Evolutionary conservation across 768 basidiomycete species (phyloP).

Genomic region (Boletellus ananas): DNA sequence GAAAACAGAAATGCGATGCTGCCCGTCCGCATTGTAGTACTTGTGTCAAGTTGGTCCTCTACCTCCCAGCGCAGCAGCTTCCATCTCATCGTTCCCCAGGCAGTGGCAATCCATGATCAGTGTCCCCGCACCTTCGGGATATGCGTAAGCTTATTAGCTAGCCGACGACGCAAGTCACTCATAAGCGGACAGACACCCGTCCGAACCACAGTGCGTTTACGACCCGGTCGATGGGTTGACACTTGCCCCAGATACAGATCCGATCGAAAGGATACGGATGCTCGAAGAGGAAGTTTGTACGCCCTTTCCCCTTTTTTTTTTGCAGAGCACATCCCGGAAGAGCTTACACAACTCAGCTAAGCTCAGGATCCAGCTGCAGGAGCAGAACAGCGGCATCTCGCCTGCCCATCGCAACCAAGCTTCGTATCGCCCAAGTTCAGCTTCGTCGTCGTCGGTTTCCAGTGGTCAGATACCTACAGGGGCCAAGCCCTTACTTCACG

Average conservation of each 20-base stretch:
- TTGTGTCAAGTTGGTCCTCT: conserved; percentile 67
- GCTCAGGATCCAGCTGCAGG: conserved; percentile 59
- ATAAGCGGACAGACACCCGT: conserved; percentile 59
- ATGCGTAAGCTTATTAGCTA: conserved; percentile 51
- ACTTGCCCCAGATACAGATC: conserved; percentile 73
- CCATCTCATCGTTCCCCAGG: conserved; percentile 35
- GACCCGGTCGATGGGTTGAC: conserved; percentile 82
- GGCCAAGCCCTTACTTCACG: conserved; percentile 3
- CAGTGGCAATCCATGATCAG: conserved; percentile 80
- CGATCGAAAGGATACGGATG: conserved; percentile 71
- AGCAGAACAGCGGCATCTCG: conserved; percentile 40
- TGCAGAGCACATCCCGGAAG: conserved; percentile 1
- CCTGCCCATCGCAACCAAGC: conserved; percentile 15
- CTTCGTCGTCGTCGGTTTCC: conserved; percentile 20
- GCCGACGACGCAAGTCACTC: conserved; percentile 1
- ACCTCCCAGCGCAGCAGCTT: neutral
- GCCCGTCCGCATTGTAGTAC: conserved; percentile 82
- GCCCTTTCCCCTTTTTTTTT: conserved; percentile 13
- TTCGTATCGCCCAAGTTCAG: conserved; percentile 19
- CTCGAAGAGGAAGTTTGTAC: conserved; percentile 76
- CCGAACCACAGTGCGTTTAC: conserved; percentile 80
- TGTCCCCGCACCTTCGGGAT: conserved; percentile 82
- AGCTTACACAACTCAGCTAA: conserved; percentile 42
- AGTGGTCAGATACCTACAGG: conserved; percentile 12
- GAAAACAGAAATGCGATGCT: conserved; percentile 78